Conservation (phyloP, 352 stramenopile genomes). For the Globisporangium middletonii region DNA sequence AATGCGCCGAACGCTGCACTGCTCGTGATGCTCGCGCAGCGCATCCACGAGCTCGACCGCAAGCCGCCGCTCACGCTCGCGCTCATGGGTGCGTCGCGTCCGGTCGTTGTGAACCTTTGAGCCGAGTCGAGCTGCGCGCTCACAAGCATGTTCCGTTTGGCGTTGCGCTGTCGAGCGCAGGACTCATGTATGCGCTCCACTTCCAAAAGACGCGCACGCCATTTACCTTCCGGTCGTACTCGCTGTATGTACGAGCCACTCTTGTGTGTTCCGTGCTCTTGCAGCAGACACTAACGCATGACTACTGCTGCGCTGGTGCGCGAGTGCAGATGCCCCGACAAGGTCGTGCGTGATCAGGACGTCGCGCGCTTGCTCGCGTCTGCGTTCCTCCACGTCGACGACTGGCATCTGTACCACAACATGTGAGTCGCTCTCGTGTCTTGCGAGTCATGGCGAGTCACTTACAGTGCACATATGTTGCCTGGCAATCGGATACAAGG, state of each 20-base stretch:
- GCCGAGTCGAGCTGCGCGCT: neutral
- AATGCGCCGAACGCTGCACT: constrained; percentile 20
- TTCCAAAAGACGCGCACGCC: constrained; percentile 39
- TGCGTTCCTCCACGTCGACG: constrained; percentile 77
- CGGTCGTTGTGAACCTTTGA: neutral
- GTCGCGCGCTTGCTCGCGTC: constrained; percentile 51
- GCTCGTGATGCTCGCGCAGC: constrained; percentile 29
- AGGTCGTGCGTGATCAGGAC: constrained; percentile 34
- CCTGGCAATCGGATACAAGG: constrained; percentile 22
- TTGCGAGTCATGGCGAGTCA: neutral
- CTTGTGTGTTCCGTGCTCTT: no score
- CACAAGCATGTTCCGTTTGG: neutral
- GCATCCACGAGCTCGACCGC: constrained; percentile 47
- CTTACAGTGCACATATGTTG: neutral
- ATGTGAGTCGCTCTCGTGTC: constrained; percentile 47
- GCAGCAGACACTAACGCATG: no score
- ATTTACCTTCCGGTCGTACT: constrained; percentile 28
- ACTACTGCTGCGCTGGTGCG: neutral
- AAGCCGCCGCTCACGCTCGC: constrained; percentile 53
- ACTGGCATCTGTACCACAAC: constrained; percentile 89
- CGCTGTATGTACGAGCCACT: constrained; percentile 27
- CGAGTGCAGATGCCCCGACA: constrained; percentile 56
- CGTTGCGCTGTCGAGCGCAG: constrained; percentile 10
- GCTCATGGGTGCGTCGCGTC: constrained; percentile 26
- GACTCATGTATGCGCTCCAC: constrained; percentile 49